phyloP scores from a whole-genome alignment of 768 basidiomycete genomes.

The Phylloporus rhodoxanthus region DNA sequence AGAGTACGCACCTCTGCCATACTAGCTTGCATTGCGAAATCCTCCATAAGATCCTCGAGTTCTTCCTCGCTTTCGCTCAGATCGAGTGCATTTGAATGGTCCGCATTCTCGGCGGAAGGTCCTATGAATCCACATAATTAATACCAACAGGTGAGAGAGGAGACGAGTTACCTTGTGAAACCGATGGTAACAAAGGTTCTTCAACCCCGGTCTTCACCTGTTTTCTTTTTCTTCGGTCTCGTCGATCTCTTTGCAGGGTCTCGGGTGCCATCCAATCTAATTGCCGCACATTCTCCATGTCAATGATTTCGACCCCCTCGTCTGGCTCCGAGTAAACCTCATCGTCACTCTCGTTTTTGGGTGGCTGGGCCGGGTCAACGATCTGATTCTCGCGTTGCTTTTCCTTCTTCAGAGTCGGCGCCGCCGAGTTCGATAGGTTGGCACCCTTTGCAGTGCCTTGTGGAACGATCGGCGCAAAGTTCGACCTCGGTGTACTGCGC shows the following conservation, averaged over 20 bases:
- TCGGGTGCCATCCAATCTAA: constrained; percentile 92
- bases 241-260: constrained; percentile 49
- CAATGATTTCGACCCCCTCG: constrained; percentile 81
- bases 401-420: constrained; percentile 47
- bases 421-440: constrained; percentile 44
- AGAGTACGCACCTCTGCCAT: constrained; percentile 34
- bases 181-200: constrained; percentile 26
- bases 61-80: constrained; percentile 74
- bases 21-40: constrained; percentile 48
- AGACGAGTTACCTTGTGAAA: constrained; percentile 28
- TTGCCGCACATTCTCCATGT: constrained; percentile 68
- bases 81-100: constrained; percentile 56
- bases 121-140: constrained; percentile 5
- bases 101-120: constrained; percentile 30
- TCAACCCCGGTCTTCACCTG: constrained; percentile 42
- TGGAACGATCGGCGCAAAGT: constrained; percentile 47
- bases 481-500: constrained; percentile 49
- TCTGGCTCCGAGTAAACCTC: constrained; percentile 84
- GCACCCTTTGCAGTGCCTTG: constrained; percentile 37
- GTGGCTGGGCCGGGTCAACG: constrained; percentile 20
- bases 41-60: constrained; percentile 68
- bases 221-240: constrained; percentile 33
- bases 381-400: constrained; percentile 27
- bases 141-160: neutral
- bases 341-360: constrained; percentile 42